A percentile compares a stretch with the other conserved stretches of the same genome.
Conservation (phyloP, 2,329 filamentous ascomycete genomes). For the Cercospora zeae-maydis region DNA sequence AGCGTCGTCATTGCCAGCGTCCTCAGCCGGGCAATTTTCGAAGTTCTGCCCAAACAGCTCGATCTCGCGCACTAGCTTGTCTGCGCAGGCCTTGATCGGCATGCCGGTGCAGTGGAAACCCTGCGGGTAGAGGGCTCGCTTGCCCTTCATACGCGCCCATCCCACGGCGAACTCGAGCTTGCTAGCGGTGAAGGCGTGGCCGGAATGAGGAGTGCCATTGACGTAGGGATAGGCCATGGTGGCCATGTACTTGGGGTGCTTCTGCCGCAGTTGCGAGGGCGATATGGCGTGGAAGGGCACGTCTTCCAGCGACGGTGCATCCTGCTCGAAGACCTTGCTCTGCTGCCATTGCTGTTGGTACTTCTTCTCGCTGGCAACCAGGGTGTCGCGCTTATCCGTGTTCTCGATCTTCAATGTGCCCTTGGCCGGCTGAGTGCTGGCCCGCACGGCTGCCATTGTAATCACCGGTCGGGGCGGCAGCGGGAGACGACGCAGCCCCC, state of each 20-base stretch:
- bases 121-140: conserved; percentile 80
- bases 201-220: conserved; percentile 80
- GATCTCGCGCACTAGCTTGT: conserved; percentile 89
- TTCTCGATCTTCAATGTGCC: conserved; percentile 65
- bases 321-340: conserved; percentile 72
- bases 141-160: conserved; percentile 85
- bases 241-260: conserved; percentile 88
- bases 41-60: conserved; percentile 85
- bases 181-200: conserved; percentile 85
- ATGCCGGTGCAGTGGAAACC: conserved; percentile 97
- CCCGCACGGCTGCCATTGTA: conserved; percentile 48
- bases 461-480: conserved; percentile 18
- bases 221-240: conserved; percentile 75
- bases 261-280: conserved; percentile 69
- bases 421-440: conserved; percentile 52
- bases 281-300: conserved; percentile 71
- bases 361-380: conserved; percentile 82
- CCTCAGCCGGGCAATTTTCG: conserved; percentile 66
- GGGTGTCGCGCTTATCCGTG: conserved; percentile 82
- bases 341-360: conserved; percentile 85
- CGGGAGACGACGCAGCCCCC: conserved; percentile 32
- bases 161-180: conserved; percentile 92
- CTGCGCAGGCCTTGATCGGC: conserved; percentile 95
- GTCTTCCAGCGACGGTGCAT: conserved; percentile 77
- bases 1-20: conserved; percentile 45